A percentile compares a stretch with the other conserved stretches of the same genome.
Evolutionary conservation across 2,329 filamentous ascomycete species (phyloP).

Genomic region (Lasiodiplodia hormozganensis): DNA sequence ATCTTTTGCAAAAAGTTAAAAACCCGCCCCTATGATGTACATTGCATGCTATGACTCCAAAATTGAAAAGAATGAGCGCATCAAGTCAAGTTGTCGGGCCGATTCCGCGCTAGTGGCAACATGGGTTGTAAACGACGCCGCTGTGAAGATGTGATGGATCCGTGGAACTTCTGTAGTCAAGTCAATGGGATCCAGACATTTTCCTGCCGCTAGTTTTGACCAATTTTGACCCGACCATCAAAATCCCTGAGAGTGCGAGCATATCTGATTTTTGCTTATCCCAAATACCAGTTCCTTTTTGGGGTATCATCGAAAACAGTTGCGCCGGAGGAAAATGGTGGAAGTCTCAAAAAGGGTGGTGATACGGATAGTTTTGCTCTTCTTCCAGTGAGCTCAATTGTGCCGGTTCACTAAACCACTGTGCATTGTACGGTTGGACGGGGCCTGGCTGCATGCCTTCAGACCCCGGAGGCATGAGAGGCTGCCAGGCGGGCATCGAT

Average conservation of each 20-base stretch:
- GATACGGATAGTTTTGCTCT: slow-evolving; percentile 22
- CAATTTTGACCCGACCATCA: neutral
- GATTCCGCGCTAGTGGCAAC: neutral
- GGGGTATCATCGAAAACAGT: slow-evolving; percentile 29
- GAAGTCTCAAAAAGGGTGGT: slow-evolving; percentile 23
- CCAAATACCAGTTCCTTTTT: slow-evolving; percentile 24
- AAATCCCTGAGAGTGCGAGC: neutral
- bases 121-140: neutral
- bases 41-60: neutral
- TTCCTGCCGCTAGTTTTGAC: neutral
- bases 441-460: slow-evolving; percentile 20
- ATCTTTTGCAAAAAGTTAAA: neutral
- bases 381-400: slow-evolving; percentile 25
- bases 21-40: neutral
- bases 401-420: slow-evolving; percentile 18
- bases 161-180: neutral
- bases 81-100: neutral
- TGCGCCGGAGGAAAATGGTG: slow-evolving; percentile 19
- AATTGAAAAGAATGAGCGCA: neutral
- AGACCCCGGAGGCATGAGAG: neutral
- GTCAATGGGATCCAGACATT: neutral
- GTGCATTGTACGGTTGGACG: slow-evolving; percentile 22
- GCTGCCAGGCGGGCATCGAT: slow-evolving; percentile 22
- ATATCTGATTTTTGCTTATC: neutral
- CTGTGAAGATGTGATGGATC: neutral